These are phyloP conservation scores for Adiantum capillusveneris DNA, from an alignment of 75 land plant species.

Conservation along the genomic window DNA sequence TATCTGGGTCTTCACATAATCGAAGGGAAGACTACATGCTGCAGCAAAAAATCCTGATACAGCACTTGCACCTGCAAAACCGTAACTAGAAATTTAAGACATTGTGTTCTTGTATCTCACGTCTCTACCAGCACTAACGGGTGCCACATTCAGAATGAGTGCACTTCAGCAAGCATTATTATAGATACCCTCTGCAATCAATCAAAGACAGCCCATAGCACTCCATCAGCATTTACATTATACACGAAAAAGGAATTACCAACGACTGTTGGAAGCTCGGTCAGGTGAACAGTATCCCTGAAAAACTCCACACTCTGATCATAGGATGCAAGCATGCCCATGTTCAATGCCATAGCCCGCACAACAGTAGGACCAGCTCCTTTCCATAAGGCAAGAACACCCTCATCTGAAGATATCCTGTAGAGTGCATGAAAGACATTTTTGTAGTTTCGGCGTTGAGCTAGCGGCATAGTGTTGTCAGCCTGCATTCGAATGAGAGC, in stretches of 20 bases:
- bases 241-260: slow-evolving; percentile 38
- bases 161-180: no score
- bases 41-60: slow-evolving; percentile 94
- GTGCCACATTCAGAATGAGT: no score
- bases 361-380: slow-evolving; percentile 96
- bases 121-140: no score
- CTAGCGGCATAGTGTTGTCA: slow-evolving; percentile 76
- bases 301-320: slow-evolving; percentile 82
- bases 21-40: slow-evolving; percentile 95
- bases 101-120: no score
- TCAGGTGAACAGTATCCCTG: slow-evolving; percentile 39
- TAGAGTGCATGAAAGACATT: slow-evolving; percentile 91
- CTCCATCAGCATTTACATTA: no score
- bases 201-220: no score
- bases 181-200: no score
- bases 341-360: slow-evolving; percentile 92
- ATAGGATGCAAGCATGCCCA: slow-evolving; percentile 99
- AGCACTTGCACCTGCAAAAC: slow-evolving; percentile 72
- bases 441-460: slow-evolving; percentile 70
- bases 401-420: slow-evolving; percentile 73
- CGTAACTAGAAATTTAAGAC: no score
- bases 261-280: slow-evolving; percentile 58
- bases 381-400: slow-evolving; percentile 93
- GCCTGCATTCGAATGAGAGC: slow-evolving; percentile 96
- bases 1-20: slow-evolving; percentile 94